Conservation (phyloP, 2,329 filamentous ascomycete genomes). For the Monilinia vaccinii-corymbosi region DNA sequence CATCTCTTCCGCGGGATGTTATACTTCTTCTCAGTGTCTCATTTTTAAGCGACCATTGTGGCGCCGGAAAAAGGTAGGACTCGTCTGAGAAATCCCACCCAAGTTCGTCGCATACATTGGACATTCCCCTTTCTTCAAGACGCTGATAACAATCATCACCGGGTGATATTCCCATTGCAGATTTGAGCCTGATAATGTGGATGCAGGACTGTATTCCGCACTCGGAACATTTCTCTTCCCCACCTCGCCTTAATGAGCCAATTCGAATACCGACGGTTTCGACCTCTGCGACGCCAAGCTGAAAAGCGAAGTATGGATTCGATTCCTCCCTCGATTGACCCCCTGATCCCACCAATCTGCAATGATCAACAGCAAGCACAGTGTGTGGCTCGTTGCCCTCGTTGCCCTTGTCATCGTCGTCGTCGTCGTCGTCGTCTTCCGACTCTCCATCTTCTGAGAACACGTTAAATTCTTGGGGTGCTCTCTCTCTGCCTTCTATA, state of each 20-base stretch:
- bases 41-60: slow-evolving; percentile 23
- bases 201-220: slow-evolving; percentile 17
- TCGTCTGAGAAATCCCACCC: slow-evolving; percentile 23
- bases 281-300: slow-evolving; percentile 24
- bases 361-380: slow-evolving; percentile 22
- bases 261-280: slow-evolving; percentile 22
- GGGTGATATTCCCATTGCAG: neutral
- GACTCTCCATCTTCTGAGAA: slow-evolving; percentile 6
- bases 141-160: slow-evolving; percentile 17
- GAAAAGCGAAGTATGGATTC: slow-evolving; percentile 22
- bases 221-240: slow-evolving; percentile 15
- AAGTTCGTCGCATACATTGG: slow-evolving; percentile 23
- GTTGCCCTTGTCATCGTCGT: slow-evolving; percentile 2
- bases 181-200: slow-evolving; percentile 14
- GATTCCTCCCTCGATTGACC: neutral
- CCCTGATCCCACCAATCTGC: slow-evolving; percentile 3
- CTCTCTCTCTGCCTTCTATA: neutral
- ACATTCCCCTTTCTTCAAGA: slow-evolving; percentile 19
- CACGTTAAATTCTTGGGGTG: neutral
- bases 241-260: slow-evolving; percentile 11
- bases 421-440: neutral
- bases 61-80: slow-evolving; percentile 15
- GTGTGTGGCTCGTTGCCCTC: slow-evolving; percentile 15
- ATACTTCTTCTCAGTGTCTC: neutral
- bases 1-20: slow-evolving; percentile 13